Evolutionary conservation across 2,329 filamentous ascomycete species (phyloP), one percentile per base, ranked within the genome.

Genomic region (Pseudogymnoascus sp.): DNA sequence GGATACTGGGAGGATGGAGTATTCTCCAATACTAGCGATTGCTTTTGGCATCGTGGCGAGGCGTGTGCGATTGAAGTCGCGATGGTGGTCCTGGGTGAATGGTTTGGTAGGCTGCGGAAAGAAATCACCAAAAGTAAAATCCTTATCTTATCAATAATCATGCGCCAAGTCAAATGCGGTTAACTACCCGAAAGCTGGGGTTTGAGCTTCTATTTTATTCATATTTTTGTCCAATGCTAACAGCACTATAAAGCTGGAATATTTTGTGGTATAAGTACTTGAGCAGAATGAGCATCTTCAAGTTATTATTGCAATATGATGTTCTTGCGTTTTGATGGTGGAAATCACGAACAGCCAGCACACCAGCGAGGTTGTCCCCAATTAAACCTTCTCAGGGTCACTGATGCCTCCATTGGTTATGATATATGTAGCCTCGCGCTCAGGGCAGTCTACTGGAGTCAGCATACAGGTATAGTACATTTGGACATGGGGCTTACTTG

Each of bases 341-440:
- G 28, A 56, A 56, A 34, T 56, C 46, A 56, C 28, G 28, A 34
- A 56, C 46, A 56, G 28, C 46, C 9, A 56, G n/a, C 14, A 11
- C 46, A 14, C 23, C 23, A 53, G 3, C n/a, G 1, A 31, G 7
- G 25, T 34, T n/a, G 31, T 18, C n/a, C 16, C 28, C 36, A 25
- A 60, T 72, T 68, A 87, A 36, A 78, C 77, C 73, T 87, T 87
- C 68, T 88, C 86, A 1, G 85, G 82, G 71, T 89, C 86, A 64
- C 82, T 86, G 74, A 89, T 88, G 36, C 86, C 86, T 34, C 86
- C 87, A 65, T 82, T 86, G 28, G 85, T 88, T 68, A 89, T 89
- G 66, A 89, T 80, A 73, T 89, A 89, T 1, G 83, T 88, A 25
- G 87, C 86, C 73, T 89, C 86, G 59, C 80, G 80, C 72, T 89